Percentiles rank a stretch among this genome's conserved stretches.
phyloP scores from a whole-genome alignment of 164 flowering plant genomes.

The Dillenia turbinata region DNA sequence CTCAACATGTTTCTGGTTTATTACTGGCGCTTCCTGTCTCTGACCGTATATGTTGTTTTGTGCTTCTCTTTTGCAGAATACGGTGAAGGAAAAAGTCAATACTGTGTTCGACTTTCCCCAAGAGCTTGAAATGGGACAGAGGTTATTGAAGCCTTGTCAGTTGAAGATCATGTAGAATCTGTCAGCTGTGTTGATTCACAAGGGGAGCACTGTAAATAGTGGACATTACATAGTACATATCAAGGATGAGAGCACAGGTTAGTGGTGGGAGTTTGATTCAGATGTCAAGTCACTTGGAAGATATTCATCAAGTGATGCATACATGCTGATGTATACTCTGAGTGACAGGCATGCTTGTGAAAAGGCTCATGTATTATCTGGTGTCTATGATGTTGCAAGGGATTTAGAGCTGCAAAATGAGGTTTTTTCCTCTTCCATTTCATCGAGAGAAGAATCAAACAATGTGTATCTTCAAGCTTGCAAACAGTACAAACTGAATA shows the following conservation, averaged over 20 bases:
- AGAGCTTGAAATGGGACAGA: slow-evolving; percentile 58
- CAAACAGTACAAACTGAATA: slow-evolving; percentile 50
- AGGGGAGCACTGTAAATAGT: slow-evolving; percentile 89
- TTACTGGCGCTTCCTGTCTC: no score
- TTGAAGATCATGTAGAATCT: slow-evolving; percentile 57
- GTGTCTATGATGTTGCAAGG: slow-evolving; percentile 19
- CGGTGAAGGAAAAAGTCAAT: slow-evolving; percentile 85
- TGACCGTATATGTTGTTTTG: neutral
- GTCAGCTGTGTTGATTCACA: slow-evolving; percentile 90
- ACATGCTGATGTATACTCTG: slow-evolving; percentile 85
- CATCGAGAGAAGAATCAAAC: slow-evolving; percentile 59
- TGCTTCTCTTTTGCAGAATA: slow-evolving; percentile 52
- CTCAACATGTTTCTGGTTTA: no score
- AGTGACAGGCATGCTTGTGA: slow-evolving; percentile 12
- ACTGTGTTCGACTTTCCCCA: slow-evolving; percentile 78
- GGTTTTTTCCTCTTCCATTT: slow-evolving; percentile 42
- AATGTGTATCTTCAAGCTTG: slow-evolving; percentile 41
- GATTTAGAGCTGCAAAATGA: slow-evolving; percentile 9
- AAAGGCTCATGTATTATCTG: slow-evolving; percentile 1
- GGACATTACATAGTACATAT: slow-evolving; percentile 95
- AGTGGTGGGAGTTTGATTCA: slow-evolving; percentile 89
- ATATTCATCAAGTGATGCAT: slow-evolving; percentile 90
- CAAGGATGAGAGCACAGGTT: slow-evolving; percentile 72
- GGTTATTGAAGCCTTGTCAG: slow-evolving; percentile 53
- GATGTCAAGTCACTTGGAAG: slow-evolving; percentile 27